A percentile compares a stretch with the other conserved stretches of the same genome.
These are phyloP conservation scores for Alectoria sarmentosa DNA, from an alignment of 495 filamentous ascomycete species.

Conservation along the genomic window DNA sequence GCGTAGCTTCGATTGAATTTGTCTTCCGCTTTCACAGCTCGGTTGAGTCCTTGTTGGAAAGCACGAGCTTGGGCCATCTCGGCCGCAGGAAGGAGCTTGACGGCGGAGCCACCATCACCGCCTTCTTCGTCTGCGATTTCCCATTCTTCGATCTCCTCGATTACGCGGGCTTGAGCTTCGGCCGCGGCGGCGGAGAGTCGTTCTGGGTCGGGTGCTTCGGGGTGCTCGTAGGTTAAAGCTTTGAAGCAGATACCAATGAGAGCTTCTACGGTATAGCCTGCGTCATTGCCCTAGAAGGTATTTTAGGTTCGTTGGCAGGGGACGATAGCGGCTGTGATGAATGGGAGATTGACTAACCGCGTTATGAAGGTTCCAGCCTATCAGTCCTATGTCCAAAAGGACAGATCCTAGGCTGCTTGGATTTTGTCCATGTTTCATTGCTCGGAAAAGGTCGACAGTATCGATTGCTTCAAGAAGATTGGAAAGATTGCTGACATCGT, in stretches of 20 bases:
- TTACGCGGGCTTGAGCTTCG: constrained; percentile 22
- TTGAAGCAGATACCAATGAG: constrained; percentile 60
- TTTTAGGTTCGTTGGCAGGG: too few species aligned
- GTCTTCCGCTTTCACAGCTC: constrained; percentile 18
- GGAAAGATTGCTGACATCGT: constrained; percentile 43
- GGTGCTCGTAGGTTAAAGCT: constrained; percentile 8
- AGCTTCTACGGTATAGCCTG: constrained; percentile 71
- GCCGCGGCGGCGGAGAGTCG: constrained; percentile 13
- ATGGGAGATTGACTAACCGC: constrained; percentile 47
- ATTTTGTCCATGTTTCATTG: constrained; percentile 42
- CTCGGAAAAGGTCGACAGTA: constrained; percentile 59
- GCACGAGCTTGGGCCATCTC: neutral
- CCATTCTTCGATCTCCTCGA: constrained; percentile 29
- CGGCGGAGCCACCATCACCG: constrained; percentile 26
- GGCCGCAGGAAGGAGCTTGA: constrained; percentile 8
- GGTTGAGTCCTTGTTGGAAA: constrained; percentile 15
- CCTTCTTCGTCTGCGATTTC: constrained; percentile 26
- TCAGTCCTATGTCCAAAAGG: constrained; percentile 57
- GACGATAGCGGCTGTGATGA: too few species aligned
- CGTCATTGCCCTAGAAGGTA: constrained; percentile 65
- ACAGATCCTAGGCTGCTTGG: constrained; percentile 49
- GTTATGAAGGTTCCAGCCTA: constrained; percentile 68
- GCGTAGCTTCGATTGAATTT: constrained; percentile 4
- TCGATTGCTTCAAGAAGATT: constrained; percentile 61
- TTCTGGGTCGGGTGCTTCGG: constrained; percentile 7